These are phyloP conservation scores for Ballota nigra DNA, from an alignment of 257 asterid species.

Conservation along the genomic window DNA sequence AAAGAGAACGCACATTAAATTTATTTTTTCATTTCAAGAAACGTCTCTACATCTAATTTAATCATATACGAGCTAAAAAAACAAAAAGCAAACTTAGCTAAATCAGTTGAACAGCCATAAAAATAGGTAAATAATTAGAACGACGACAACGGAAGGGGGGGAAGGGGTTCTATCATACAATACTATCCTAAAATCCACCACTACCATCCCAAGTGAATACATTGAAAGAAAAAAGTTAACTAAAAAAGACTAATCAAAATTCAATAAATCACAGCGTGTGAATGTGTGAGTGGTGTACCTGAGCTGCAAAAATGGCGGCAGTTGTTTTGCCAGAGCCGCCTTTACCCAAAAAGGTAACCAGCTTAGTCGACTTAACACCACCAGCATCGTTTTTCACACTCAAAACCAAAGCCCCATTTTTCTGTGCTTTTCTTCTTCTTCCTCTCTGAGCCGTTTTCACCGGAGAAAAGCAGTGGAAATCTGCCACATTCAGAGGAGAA, in stretches of 20 bases:
- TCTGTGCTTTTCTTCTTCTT: slow-evolving; percentile 25
- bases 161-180: neutral
- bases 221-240: neutral
- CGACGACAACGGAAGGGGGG: neutral
- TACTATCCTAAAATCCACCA: neutral
- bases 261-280: neutral
- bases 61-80: neutral
- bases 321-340: slow-evolving; percentile 98
- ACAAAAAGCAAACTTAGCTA: neutral
- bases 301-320: slow-evolving; percentile 91
- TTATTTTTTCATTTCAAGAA: neutral
- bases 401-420: slow-evolving; percentile 30
- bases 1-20: neutral
- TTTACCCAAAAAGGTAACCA: slow-evolving; percentile 86
- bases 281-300: slow-evolving; percentile 41
- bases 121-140: neutral
- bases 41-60: neutral
- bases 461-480: slow-evolving; percentile 31
- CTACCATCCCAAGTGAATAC: neutral
- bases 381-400: slow-evolving; percentile 25
- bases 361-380: slow-evolving; percentile 50
- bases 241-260: neutral
- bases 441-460: slow-evolving; percentile 4
- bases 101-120: neutral
- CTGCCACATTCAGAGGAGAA: neutral